phyloP scores from a whole-genome alignment of 2,329 filamentous ascomycete genomes.

The Aspergillus brasiliensis region DNA sequence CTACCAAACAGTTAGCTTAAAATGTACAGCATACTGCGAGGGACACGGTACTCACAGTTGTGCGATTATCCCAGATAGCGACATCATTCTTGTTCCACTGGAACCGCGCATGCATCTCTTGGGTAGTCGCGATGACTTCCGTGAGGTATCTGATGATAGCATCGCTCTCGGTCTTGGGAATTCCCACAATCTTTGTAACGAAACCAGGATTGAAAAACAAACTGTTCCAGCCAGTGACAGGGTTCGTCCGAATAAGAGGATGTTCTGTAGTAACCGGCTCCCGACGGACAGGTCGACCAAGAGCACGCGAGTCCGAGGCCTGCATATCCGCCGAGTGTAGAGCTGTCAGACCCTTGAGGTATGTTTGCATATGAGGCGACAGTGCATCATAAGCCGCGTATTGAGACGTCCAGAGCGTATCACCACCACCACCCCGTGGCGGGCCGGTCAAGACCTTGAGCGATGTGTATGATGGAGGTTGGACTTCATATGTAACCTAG shows the following conservation, averaged over 20 bases:
- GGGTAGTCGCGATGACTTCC: slow-evolving; percentile 58
- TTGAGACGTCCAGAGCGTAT: slow-evolving; percentile 60
- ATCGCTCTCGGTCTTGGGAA: slow-evolving; percentile 59
- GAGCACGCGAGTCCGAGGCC: slow-evolving; percentile 52
- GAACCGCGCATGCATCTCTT: slow-evolving; percentile 70
- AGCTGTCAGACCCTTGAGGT: slow-evolving; percentile 60
- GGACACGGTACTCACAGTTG: slow-evolving; percentile 47
- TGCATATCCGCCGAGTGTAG: slow-evolving; percentile 59
- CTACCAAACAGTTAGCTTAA: slow-evolving; percentile 26
- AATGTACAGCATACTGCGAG: neutral
- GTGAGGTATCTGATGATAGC: slow-evolving; percentile 56
- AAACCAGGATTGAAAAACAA: slow-evolving; percentile 63
- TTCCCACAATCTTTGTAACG: slow-evolving; percentile 59
- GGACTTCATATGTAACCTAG: slow-evolving; percentile 59
- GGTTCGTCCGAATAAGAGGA: slow-evolving; percentile 61
- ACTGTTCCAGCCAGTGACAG: slow-evolving; percentile 64
- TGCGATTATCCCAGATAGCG: slow-evolving; percentile 68
- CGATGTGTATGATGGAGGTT: slow-evolving; percentile 60
- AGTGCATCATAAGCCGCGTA: slow-evolving; percentile 62
- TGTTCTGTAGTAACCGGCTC: slow-evolving; percentile 58
- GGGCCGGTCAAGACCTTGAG: slow-evolving; percentile 58
- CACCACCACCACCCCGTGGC: slow-evolving; percentile 57
- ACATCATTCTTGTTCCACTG: slow-evolving; percentile 67
- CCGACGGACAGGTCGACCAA: slow-evolving; percentile 55
- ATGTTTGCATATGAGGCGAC: slow-evolving; percentile 59